Evolutionary conservation across 2,329 filamentous ascomycete species (phyloP).

Genomic region (Dendrostoma leiphaemia): DNA sequence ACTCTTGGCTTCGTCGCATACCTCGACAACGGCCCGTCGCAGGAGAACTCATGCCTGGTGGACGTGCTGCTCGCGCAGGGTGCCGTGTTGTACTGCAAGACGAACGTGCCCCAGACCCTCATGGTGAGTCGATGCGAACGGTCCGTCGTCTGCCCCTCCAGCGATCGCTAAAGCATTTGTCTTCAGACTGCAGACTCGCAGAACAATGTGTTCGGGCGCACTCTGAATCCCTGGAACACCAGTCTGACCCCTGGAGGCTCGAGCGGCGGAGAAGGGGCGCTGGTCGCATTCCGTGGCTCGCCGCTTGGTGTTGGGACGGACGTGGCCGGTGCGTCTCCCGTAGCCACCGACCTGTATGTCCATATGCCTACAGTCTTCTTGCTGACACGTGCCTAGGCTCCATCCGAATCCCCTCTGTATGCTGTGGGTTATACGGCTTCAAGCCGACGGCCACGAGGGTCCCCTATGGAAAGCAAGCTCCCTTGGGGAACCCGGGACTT

Average conservation of each 20-base stretch:
- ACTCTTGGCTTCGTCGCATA: slow-evolving; percentile 17
- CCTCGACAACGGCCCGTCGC: slow-evolving; percentile 13
- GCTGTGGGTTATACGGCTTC: slow-evolving; percentile 21
- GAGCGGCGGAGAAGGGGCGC: slow-evolving; percentile 20
- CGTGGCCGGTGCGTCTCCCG: slow-evolving; percentile 18
- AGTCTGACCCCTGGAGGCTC: slow-evolving; percentile 18
- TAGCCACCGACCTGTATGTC: too few relatives aligned
- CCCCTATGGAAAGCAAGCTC: slow-evolving; percentile 17
- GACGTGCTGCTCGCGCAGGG: slow-evolving; percentile 19
- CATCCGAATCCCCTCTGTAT: slow-evolving; percentile 20
- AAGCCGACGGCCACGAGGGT: slow-evolving; percentile 15
- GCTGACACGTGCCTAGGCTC: slow-evolving; percentile 14
- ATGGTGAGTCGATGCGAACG: slow-evolving; percentile 13
- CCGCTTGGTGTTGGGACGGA: slow-evolving; percentile 20
- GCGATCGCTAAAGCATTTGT: not conserved
- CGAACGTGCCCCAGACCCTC: slow-evolving; percentile 20
- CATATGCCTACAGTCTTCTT: too few relatives aligned
- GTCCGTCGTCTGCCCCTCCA: not conserved
- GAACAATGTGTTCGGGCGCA: slow-evolving; percentile 17
- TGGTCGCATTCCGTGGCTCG: slow-evolving; percentile 20
- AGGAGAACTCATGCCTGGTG: slow-evolving; percentile 18
- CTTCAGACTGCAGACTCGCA: slow-evolving; percentile 19
- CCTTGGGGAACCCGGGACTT: slow-evolving; percentile 13
- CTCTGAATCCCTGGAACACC: slow-evolving; percentile 17
- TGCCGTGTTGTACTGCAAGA: slow-evolving; percentile 21